Conservation (phyloP, 345 rosid species). For the Hevea brasiliensis region DNA sequence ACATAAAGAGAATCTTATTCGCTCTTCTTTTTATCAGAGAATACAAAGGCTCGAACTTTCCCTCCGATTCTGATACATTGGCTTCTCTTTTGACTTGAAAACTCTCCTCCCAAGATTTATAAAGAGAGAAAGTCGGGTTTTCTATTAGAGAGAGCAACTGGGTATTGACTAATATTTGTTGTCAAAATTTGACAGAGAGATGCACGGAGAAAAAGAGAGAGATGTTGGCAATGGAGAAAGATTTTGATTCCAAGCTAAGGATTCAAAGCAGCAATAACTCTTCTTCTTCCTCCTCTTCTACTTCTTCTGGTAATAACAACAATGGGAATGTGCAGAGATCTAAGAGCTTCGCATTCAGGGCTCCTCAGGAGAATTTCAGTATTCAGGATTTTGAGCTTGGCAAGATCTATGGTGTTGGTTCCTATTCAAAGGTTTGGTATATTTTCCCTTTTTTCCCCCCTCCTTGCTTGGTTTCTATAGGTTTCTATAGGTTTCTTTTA, state of each 20-base stretch:
- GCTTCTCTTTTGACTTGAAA: constrained; percentile 42
- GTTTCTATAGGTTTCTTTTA: too few species aligned
- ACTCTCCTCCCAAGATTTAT: constrained; percentile 37
- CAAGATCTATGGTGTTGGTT: constrained; percentile 98
- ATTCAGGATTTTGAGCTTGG: constrained; percentile 91
- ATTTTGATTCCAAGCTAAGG: constrained; percentile 87
- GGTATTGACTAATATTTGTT: constrained; percentile 5
- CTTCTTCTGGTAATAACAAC: constrained; percentile 1
- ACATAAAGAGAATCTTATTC: constrained; percentile 34
- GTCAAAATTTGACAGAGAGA: constrained; percentile 14
- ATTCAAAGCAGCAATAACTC: constrained; percentile 53
- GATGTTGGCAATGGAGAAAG: constrained; percentile 92
- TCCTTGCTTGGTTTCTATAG: neutral
- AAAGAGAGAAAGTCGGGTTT: constrained; percentile 20
- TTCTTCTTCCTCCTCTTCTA: constrained; percentile 19
- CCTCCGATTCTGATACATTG: constrained; percentile 35
- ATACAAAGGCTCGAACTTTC: constrained; percentile 29
- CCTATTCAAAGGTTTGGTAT: constrained; percentile 80
- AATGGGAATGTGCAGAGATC: constrained; percentile 42
- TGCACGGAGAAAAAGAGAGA: constrained; percentile 14
- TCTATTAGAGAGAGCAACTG: constrained; percentile 9
- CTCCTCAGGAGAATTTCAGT: constrained; percentile 93
- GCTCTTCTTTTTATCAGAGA: constrained; percentile 36
- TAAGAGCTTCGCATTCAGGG: constrained; percentile 92
- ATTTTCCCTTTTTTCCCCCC: neutral